A percentile compares a stretch with the other conserved stretches of the same genome.
Conservation (phyloP, 139 green algal genomes). For the Dunaliella sp. region DNA sequence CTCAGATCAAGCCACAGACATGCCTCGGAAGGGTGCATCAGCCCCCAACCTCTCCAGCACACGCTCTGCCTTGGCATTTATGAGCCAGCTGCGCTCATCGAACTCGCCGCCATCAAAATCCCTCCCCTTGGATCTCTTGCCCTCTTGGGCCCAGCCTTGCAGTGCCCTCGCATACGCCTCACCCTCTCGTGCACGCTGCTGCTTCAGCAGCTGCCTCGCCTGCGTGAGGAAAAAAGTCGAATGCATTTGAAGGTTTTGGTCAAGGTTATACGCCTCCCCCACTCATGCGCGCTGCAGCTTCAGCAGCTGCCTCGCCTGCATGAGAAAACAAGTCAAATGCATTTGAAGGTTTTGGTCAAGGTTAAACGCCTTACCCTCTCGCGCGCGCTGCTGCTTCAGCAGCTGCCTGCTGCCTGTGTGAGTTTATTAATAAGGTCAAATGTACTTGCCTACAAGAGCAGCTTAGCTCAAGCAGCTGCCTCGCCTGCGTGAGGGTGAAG, state of each 20-base stretch:
- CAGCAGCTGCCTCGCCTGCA: not conserved
- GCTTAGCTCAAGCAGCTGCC: too few species aligned
- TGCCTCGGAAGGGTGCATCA: not conserved
- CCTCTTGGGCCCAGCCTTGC: not conserved
- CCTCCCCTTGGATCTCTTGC: not conserved
- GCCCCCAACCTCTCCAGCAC: not conserved
- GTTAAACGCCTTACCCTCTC: not conserved
- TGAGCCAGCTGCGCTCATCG: not conserved
- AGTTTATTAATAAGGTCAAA: not conserved
- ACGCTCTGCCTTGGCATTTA: not conserved
- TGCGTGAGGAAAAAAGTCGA: not conserved
- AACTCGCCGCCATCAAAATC: not conserved
- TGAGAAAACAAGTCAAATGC: not conserved
- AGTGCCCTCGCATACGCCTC: not conserved
- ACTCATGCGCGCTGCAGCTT: not conserved
- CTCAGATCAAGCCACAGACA: too few species aligned
- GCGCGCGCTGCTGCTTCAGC: not conserved
- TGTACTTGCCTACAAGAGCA: too few species aligned
- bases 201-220: slow-evolving; percentile 6
- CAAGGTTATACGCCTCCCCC: not conserved
- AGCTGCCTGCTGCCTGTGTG: not conserved
- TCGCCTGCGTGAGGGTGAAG: too few species aligned
- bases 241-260: too few species aligned
- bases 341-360: too few species aligned
- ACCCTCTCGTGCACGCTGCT: not conserved